Evolutionary conservation across 2,329 filamentous ascomycete genomes (phyloP).

Genomic region (Fusarium sp.): DNA sequence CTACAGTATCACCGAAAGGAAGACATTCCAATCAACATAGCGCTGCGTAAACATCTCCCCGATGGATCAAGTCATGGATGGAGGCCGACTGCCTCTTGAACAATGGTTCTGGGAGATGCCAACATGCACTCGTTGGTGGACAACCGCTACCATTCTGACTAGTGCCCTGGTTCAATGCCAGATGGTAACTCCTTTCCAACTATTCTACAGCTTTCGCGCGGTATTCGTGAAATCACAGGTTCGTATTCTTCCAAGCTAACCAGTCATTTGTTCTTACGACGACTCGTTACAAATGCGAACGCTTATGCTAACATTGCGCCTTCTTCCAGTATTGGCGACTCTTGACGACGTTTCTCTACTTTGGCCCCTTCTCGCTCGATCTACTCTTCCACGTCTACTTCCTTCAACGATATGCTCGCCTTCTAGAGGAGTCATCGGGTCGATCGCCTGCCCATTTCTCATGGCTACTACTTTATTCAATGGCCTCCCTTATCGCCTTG

Average conservation of each 20-base stretch:
- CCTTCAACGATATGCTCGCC: conserved; percentile 92
- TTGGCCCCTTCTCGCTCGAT: conserved; percentile 92
- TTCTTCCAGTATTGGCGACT: conserved; percentile 87
- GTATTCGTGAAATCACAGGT: conserved; percentile 95
- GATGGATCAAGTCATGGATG: conserved; percentile 72
- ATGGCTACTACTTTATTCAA: conserved; percentile 91
- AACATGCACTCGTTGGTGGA: conserved; percentile 96
- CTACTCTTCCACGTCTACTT: conserved; percentile 99
- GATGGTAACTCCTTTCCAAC: conserved; percentile 90
- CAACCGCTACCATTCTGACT: conserved; percentile 87
- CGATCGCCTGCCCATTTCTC: conserved; percentile 93
- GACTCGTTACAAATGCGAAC: not conserved
- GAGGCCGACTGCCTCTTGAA: conserved; percentile 81
- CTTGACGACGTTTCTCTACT: conserved; percentile 97
- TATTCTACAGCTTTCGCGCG: conserved; percentile 95
- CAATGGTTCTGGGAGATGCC: conserved; percentile 99
- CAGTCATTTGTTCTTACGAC: not conserved
- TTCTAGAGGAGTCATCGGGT: conserved; percentile 94
- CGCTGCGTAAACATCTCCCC: not conserved
- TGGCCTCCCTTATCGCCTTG: conserved; percentile 79
- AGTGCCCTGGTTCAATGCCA: conserved; percentile 94
- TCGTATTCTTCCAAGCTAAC: conserved; percentile 44
- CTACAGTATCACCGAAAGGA: not conserved
- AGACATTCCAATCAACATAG: not conserved
- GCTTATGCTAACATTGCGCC: conserved; percentile 27